These are phyloP conservation scores for Coniosporium tulheliwenetii DNA, from an alignment of 2,329 filamentous ascomycete species.

Conservation along the genomic window DNA sequence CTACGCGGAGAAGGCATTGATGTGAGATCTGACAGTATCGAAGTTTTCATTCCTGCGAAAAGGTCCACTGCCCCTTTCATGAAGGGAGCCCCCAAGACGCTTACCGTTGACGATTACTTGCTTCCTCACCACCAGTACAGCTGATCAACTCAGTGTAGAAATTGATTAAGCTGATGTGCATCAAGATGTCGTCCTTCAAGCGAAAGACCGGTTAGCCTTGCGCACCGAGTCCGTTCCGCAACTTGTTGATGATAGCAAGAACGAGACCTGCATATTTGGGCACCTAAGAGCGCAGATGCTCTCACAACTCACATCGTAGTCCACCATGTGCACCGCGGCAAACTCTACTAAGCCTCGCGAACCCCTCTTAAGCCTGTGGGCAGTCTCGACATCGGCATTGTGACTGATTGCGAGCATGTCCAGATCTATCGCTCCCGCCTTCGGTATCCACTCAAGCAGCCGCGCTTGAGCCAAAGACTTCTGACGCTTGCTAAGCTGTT, in stretches of 20 bases:
- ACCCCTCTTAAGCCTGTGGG: conserved; percentile 17
- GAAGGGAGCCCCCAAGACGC: too few species aligned
- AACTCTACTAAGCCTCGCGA: conserved; percentile 36
- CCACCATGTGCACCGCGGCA: conserved; percentile 38
- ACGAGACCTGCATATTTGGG: too few species aligned
- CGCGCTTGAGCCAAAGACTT: conserved; percentile 45
- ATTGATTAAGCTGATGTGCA: conserved; percentile 43
- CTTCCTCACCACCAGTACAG: too few species aligned
- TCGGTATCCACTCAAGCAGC: conserved; percentile 40
- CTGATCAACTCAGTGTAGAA: conserved; percentile 39
- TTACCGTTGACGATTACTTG: too few species aligned
- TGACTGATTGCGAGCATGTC: conserved; percentile 34
- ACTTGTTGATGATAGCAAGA: too few species aligned
- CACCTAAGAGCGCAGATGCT: too few species aligned
- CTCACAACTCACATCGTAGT: conserved; percentile 13
- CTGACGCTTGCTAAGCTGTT: conserved; percentile 28
- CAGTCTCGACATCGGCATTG: conserved; percentile 33
- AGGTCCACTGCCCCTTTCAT: too few species aligned
- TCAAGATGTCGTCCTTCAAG: conserved; percentile 36
- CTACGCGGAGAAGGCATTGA: too few species aligned
- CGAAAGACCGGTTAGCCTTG: too few species aligned
- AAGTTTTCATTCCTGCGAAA: too few species aligned
- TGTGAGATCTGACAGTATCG: too few species aligned
- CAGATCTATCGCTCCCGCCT: conserved; percentile 39
- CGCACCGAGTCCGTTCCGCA: too few species aligned